Conservation (phyloP, 2,329 filamentous ascomycete genomes). For the Chaetomium globosum region DNA sequence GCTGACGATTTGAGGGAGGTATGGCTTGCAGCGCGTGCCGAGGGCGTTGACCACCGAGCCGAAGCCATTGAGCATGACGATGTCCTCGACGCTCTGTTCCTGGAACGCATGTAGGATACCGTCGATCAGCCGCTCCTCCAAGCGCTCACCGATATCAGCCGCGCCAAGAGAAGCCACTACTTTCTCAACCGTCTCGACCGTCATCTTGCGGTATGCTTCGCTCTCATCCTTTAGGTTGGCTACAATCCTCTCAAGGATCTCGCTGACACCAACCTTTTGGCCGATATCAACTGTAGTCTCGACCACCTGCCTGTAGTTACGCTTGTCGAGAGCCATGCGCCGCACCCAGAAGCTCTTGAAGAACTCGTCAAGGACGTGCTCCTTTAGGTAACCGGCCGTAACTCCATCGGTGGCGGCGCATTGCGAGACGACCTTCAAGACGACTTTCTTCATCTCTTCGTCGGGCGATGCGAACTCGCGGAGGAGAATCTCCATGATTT, state of each 20-base stretch:
- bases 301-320: slow-evolving; percentile 96
- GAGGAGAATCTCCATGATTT: slow-evolving; percentile 98
- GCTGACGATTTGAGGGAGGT: slow-evolving; percentile 93
- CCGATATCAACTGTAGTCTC: slow-evolving; percentile 97
- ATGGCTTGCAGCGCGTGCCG: slow-evolving; percentile 90
- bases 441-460: slow-evolving; percentile 99
- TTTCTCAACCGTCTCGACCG: slow-evolving; percentile 96
- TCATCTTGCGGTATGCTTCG: slow-evolving; percentile 98
- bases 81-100: slow-evolving; percentile 94
- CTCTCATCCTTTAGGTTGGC: slow-evolving; percentile 97
- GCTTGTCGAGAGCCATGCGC: slow-evolving; percentile 94
- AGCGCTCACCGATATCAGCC: slow-evolving; percentile 86
- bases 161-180: slow-evolving; percentile 90
- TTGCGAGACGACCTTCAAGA: slow-evolving; percentile 94
- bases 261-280: slow-evolving; percentile 95
- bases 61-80: slow-evolving; percentile 95
- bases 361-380: slow-evolving; percentile 92
- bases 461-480: slow-evolving; percentile 96
- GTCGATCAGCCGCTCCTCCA: slow-evolving; percentile 93
- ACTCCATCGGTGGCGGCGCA: slow-evolving; percentile 94
- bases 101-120: slow-evolving; percentile 96
- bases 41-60: slow-evolving; percentile 96
- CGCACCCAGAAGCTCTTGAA: slow-evolving; percentile 99
- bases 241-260: slow-evolving; percentile 91
- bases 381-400: slow-evolving; percentile 90